A percentile compares a stretch with the other conserved stretches of the same genome.
Evolutionary conservation across 108 stramenopile genomes (phyloP).

Genomic region (Skeletonema menzelii): DNA sequence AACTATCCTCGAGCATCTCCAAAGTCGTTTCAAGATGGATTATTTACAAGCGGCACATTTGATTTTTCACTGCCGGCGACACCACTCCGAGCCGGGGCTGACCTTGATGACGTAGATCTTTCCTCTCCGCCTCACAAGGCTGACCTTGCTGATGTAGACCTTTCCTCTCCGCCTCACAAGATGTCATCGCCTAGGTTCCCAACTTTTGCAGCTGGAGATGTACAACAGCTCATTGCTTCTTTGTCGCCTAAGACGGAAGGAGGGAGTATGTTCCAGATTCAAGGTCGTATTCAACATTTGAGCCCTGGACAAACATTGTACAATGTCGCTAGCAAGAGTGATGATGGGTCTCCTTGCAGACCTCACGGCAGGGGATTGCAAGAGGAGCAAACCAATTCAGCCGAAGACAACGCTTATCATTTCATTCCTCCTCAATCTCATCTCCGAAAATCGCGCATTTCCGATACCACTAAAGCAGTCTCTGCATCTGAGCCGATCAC

Average conservation of each 20-base stretch:
- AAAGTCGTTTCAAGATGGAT: not conserved
- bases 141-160: not conserved
- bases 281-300: slow-evolving; percentile 23
- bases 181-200: not conserved
- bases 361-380: not conserved
- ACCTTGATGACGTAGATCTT: not conserved
- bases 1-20: not conserved
- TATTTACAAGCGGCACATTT: not conserved
- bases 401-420: not conserved
- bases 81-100: not conserved
- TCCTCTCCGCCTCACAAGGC: not conserved
- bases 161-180: slow-evolving; percentile 1
- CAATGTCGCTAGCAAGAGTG: slow-evolving; percentile 34
- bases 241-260: not conserved
- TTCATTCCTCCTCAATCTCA: slow-evolving; percentile 17
- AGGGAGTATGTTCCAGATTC: slow-evolving; percentile 1
- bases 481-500: slow-evolving; percentile 14
- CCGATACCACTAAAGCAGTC: not conserved
- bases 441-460: not conserved
- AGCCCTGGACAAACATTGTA: slow-evolving; percentile 44
- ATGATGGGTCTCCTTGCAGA: not conserved
- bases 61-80: not conserved
- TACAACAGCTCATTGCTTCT: not conserved
- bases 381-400: not conserved
- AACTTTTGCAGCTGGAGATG: not conserved